Evolutionary conservation across 164 flowering plant species (phyloP), one percentile per base, ranked within the genome.

Genomic region (Kalanchoe fedtschenkoi): DNA sequence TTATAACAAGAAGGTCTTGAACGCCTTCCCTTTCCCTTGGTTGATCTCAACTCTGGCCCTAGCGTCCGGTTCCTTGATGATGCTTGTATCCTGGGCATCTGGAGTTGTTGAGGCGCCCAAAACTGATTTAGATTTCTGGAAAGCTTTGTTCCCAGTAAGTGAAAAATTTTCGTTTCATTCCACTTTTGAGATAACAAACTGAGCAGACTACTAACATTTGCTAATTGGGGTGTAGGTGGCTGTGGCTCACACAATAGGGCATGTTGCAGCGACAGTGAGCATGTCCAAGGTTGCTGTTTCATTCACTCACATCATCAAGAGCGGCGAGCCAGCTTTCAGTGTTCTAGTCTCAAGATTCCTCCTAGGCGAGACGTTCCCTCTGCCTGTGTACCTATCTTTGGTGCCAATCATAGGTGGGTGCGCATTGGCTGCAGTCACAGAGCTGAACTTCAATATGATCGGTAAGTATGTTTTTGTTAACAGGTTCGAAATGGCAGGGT

Each of bases 211-310:
- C 38, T 60, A 28, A 56, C 14, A 9, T 43, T 55, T 41, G 5
- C 39, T 30, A 29, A n/a, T n/a, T 38, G n/a, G 59, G 24, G 6
- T 39, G 35, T 58, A 75, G 78, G 78, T 75, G 65, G 78, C 78
- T 34, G 64, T 75, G 65, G 78, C 75, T 38, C 78, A 75, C 37
- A 69, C 78, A 60, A 71, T 75, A 51, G 78, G 78, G 33, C 78
- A 75, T 63, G 78, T 75, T 15, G 78, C 78, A 5, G 78, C 78
- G n/a, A 75, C 78, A 3, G 78, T 75, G 13, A 75, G 78, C 62
- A 75, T 75, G 78, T 75, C 78, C 57, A 75, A 74, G 57, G 77
- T 74, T 14, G 77, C 77, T 5, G 78, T 75, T 60, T 75, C 78
- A 26, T 75, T 75, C 22, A 75, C 78, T 0, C 78, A 75, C 56